Base-by-base conservation (phyloP, 2,329 filamentous ascomycete genomes). In the Ascochyta koolunga region DNA sequence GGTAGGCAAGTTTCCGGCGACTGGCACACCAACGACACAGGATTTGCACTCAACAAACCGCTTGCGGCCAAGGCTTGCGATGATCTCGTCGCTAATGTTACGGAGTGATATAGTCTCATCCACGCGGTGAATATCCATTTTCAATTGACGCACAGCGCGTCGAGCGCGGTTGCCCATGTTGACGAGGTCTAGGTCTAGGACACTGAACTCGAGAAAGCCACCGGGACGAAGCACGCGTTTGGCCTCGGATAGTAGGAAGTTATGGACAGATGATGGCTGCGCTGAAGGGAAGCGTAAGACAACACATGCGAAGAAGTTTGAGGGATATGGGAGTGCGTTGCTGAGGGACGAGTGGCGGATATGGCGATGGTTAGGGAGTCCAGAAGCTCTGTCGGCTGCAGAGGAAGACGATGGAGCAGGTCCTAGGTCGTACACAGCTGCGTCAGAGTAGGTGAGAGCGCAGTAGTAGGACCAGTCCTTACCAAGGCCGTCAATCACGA, bases 391-490 rank as follows among this genome's bases (percentile, higher is more conserved):
- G 39, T 74, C 69, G 25, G 64, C 57, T 31, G 55, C 54, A 9
- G 63, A 24, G 4, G 60, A 50, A 7, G 69, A 62, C 3, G 68
- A 67, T 36, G 67, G 57, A 22, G 66, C 64, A 36, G 73, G 68
- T 4, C 76, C 76, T 21, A 93, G 80, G 68, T 93, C 91, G 77
- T 90, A 93, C 58, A 95, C 88, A 2, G 85, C 88, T 0, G 88
- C 88, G 0, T 81, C 80, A 0, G 89, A 88, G 60, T 93, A 93
- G 1, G 89, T 91, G 68, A 93, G 86, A 6, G 90, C 89, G 18
- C 89, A 89, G 64, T 92, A 93, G 71, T 91, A 93, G 0, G 90
- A 93, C 90, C 90, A 95, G 68, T 95, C 90, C 67, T 92, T 93
- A n/a, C 90, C 90, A 25, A 95, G 85, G 5, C 90, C 90, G 75